Conservation (phyloP, 1,139 yeast species). For the Kodamaea derodonti region DNA sequence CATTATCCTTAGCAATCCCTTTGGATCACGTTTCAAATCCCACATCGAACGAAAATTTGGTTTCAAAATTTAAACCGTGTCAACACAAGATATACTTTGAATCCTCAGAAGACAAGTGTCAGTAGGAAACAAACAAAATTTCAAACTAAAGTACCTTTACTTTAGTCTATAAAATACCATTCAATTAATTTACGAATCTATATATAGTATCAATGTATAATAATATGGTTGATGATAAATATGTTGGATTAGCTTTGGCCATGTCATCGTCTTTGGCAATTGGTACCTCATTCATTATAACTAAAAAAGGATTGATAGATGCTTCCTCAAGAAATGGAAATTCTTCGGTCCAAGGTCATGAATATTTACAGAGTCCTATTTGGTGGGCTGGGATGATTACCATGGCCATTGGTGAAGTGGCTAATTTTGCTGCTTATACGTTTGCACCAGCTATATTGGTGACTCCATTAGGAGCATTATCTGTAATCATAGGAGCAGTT, state of each 20-base stretch:
- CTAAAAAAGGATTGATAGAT: constrained; percentile 80
- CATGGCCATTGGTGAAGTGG: constrained; percentile 90
- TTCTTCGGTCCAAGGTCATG: constrained; percentile 61
- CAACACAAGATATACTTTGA: too few relatives aligned
- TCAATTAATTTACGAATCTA: too few relatives aligned
- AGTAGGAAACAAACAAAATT: too few relatives aligned
- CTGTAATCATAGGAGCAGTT: constrained; percentile 88
- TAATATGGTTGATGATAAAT: constrained; percentile 67
- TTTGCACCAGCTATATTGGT: constrained; percentile 93
- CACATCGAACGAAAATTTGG: background rate
- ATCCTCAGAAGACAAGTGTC: too few relatives aligned
- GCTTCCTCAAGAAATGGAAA: constrained; percentile 64
- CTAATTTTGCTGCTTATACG: constrained; percentile 92
- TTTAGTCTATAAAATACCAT: too few relatives aligned
- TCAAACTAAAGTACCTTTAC: too few relatives aligned
- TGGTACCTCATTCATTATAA: constrained; percentile 85
- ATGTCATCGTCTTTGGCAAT: constrained; percentile 85
- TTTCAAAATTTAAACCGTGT: constrained; percentile 1
- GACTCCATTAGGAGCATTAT: constrained; percentile 87
- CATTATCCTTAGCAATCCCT: too few relatives aligned
- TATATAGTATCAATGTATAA: too few relatives aligned
- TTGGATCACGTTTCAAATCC: background rate
- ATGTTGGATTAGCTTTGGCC: constrained; percentile 86
- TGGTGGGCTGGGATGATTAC: constrained; percentile 96
- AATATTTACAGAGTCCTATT: constrained; percentile 76